These are phyloP conservation scores for Knufia petricola DNA, from an alignment of 2,329 filamentous ascomycete species.

Conservation along the genomic window DNA sequence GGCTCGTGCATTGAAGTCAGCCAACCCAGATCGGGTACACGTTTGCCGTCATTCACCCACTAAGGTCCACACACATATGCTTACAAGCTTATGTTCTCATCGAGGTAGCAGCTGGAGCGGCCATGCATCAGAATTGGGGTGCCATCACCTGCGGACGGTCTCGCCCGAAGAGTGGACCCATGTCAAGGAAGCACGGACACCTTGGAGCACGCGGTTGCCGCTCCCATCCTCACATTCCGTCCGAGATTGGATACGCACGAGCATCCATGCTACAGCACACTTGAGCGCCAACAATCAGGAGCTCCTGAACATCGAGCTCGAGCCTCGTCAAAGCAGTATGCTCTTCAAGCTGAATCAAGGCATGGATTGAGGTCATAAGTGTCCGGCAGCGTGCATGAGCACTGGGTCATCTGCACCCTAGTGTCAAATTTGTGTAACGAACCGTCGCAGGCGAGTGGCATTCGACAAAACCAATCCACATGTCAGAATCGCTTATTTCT, in stretches of 20 bases:
- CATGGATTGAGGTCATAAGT: constrained; percentile 1
- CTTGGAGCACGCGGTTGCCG: background rate
- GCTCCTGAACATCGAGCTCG: background rate
- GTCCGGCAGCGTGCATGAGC: constrained; percentile 4
- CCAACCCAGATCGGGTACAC: background rate
- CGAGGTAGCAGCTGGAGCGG: background rate
- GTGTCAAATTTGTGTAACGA: constrained; percentile 8
- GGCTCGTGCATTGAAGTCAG: constrained; percentile 5
- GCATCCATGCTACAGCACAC: background rate
- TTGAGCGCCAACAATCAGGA: background rate
- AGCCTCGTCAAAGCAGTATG: background rate
- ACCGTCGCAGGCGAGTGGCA: constrained; percentile 2
- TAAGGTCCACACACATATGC: background rate
- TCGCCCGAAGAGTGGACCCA: background rate
- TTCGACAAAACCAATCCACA: constrained; percentile 6
- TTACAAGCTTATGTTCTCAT: background rate
- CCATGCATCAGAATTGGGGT: background rate
- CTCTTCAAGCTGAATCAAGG: background rate
- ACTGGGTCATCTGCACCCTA: constrained; percentile 7
- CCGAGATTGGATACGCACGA: background rate
- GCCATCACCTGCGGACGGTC: background rate
- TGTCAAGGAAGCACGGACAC: background rate
- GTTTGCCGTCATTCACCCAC: background rate
- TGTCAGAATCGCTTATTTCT: background rate
- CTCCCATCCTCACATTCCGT: constrained; percentile 7